phyloP scores from a whole-genome alignment of 2,329 filamentous ascomycete species.

The Aureobasidium mangrovei region DNA sequence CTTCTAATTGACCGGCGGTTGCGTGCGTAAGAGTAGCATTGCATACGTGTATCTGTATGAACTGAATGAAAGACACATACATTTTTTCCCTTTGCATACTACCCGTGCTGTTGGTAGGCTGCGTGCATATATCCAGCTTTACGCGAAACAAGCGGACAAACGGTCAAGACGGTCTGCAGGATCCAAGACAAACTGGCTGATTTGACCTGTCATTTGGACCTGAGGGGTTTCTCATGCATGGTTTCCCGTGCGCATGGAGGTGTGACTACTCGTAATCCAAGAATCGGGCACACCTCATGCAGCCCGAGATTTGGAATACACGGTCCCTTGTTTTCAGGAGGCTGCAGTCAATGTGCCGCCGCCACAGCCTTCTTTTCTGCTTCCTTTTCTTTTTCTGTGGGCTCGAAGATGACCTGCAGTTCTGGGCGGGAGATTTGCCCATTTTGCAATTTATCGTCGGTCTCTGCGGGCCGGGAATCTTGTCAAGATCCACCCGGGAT shows the following conservation, averaged over 20 bases:
- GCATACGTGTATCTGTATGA: background rate
- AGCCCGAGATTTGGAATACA: background rate
- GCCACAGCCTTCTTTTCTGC: background rate
- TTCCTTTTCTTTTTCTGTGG: constrained; percentile 8
- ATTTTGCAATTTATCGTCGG: constrained; percentile 3
- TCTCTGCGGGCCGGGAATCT: background rate
- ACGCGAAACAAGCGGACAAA: background rate
- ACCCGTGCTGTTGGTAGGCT: too few relatives aligned
- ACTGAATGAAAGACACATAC: background rate
- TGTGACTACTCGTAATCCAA: too few relatives aligned
- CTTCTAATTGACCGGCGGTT: background rate
- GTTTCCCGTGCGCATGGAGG: background rate
- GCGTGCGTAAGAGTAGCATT: background rate
- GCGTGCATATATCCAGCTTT: background rate
- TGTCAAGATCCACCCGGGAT: background rate
- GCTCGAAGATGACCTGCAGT: constrained; percentile 6
- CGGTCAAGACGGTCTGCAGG: too few relatives aligned
- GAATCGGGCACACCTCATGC: background rate
- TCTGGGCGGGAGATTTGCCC: constrained; percentile 3
- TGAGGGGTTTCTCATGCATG: background rate
- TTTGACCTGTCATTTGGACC: background rate
- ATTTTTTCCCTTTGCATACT: too few relatives aligned
- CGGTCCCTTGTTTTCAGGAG: background rate
- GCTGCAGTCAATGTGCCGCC: background rate
- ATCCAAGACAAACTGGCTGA: too few relatives aligned